These are phyloP conservation scores for Lipomyces yamanashiensis DNA, from an alignment of 805 yeast species.

Conservation along the genomic window DNA sequence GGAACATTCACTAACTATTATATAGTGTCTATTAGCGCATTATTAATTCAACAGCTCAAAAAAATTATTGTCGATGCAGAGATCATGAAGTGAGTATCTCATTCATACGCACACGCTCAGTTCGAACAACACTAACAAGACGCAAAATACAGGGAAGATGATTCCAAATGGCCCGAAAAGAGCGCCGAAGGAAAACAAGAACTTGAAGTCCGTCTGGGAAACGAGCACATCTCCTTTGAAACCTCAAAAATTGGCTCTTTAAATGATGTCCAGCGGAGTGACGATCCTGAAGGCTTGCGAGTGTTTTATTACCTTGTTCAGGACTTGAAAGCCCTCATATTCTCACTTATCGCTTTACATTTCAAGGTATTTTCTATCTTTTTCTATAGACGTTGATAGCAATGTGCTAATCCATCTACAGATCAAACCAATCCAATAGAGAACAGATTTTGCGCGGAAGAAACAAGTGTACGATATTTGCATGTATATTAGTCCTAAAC, in stretches of 20 bases:
- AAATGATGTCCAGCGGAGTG: conserved; percentile 48
- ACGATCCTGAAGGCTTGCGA: conserved; percentile 53
- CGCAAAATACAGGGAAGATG: conserved; percentile 44
- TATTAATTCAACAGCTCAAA: conserved; percentile 47
- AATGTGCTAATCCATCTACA: background rate
- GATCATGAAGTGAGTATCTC: conserved; percentile 43
- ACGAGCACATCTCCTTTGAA: conserved; percentile 46
- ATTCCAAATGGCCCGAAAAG: conserved; percentile 50
- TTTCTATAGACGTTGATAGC: background rate
- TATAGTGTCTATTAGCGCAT: conserved; percentile 45
- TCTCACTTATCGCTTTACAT: conserved; percentile 51
- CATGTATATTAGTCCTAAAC: background rate
- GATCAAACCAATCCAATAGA: conserved; percentile 26
- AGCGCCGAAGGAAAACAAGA: conserved; percentile 51
- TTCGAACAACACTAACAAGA: background rate
- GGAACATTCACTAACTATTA: background rate
- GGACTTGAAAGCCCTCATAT: conserved; percentile 51
- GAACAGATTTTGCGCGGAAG: background rate
- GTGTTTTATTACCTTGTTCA: conserved; percentile 52
- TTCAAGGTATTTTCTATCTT: conserved; percentile 49
- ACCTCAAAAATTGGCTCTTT: conserved; percentile 50
- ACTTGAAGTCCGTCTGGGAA: conserved; percentile 49
- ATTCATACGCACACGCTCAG: background rate
- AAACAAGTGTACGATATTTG: conserved; percentile 7
- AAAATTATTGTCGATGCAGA: conserved; percentile 49